These are phyloP conservation scores for Podosphaera fusca DNA, from an alignment of 2,329 filamentous ascomycete species.

Conservation along the genomic window DNA sequence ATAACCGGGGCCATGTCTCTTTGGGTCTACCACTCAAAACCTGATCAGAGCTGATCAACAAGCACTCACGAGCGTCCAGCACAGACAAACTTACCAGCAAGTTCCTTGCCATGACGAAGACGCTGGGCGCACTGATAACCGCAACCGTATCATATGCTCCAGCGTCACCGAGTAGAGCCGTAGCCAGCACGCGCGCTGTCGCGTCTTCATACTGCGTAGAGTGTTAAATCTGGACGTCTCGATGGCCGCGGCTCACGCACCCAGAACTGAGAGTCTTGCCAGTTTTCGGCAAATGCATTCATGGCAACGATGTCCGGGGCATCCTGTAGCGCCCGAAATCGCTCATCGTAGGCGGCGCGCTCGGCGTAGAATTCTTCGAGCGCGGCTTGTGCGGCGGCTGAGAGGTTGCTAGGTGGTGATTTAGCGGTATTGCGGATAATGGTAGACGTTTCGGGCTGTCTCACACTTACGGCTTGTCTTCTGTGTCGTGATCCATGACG, in stretches of 20 bases:
- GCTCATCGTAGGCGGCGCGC: conserved; percentile 38
- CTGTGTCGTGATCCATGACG: no score
- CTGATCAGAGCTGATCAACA: not conserved
- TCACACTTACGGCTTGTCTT: no score
- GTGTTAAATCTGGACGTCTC: not conserved
- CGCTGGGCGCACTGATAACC: conserved; percentile 52
- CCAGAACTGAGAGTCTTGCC: conserved; percentile 73
- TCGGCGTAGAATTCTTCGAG: conserved; percentile 54
- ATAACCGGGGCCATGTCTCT: conserved; percentile 29
- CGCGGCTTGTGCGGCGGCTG: conserved; percentile 40
- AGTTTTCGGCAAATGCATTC: conserved; percentile 55
- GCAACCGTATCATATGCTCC: conserved; percentile 32
- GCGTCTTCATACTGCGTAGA: conserved; percentile 40
- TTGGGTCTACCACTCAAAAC: not conserved
- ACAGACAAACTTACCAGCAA: conserved; percentile 26
- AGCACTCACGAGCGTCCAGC: not conserved
- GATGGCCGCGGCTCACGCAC: not conserved
- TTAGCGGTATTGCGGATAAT: no score
- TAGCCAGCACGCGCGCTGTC: conserved; percentile 40
- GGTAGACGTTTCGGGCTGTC: no score
- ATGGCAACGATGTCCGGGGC: conserved; percentile 40
- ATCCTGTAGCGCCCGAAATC: conserved; percentile 44
- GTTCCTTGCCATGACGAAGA: conserved; percentile 56
- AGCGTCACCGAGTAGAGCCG: conserved; percentile 37
- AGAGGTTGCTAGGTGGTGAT: conserved; percentile 21